A percentile compares a stretch with the other conserved stretches of the same genome.
Evolutionary conservation across 2,329 filamentous ascomycete species (phyloP).

Genomic region (Stagonosporopsis vannaccii): DNA sequence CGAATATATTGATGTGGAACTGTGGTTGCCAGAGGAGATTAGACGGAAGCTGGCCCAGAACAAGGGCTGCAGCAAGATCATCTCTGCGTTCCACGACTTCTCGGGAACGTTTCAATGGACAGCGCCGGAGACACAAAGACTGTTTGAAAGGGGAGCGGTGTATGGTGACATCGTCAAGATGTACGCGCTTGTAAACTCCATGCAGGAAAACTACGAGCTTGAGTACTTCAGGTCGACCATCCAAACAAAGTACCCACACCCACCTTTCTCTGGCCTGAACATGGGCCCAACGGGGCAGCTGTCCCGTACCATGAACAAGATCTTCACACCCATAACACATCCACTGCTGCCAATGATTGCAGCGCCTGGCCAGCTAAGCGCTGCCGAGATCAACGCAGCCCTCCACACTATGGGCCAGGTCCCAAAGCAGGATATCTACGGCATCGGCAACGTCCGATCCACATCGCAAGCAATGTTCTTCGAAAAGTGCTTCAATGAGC

Average conservation of each 20-base stretch:
- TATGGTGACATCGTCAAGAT: constrained; percentile 91
- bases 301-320: constrained; percentile 81
- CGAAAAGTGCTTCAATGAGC: constrained; percentile 68
- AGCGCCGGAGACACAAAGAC: constrained; percentile 71
- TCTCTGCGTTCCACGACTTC: constrained; percentile 92
- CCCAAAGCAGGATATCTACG: constrained; percentile 80
- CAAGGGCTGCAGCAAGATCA: constrained; percentile 81
- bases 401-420: constrained; percentile 81
- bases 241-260: constrained; percentile 71
- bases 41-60: constrained; percentile 71
- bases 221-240: constrained; percentile 87
- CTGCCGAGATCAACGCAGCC: constrained; percentile 83
- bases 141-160: constrained; percentile 74
- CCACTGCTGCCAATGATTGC: constrained; percentile 83
- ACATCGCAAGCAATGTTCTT: constrained; percentile 84
- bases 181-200: constrained; percentile 82
- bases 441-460: constrained; percentile 75
- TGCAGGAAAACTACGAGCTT: constrained; percentile 88
- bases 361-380: constrained; percentile 84
- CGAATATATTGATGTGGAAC: constrained; percentile 87
- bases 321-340: constrained; percentile 89
- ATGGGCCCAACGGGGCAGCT: constrained; percentile 89
- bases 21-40: constrained; percentile 83
- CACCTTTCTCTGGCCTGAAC: constrained; percentile 82
- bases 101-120: constrained; percentile 86